A percentile compares a stretch with the other conserved stretches of the same genome.
Evolutionary conservation across 1,284 basidiomycete species (phyloP).

Genomic region (Austropuccinia psidii): DNA sequence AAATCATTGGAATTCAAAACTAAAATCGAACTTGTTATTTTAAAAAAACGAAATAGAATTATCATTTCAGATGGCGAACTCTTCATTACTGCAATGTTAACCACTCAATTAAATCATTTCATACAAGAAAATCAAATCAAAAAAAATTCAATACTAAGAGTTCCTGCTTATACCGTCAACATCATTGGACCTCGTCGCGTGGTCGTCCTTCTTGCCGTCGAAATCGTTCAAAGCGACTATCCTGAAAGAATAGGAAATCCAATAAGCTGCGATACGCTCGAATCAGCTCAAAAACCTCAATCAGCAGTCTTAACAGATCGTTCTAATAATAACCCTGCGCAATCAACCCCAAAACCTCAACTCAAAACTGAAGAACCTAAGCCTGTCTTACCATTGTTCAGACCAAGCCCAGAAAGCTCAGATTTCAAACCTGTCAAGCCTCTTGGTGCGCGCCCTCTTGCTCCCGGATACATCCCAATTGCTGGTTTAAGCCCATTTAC

Average conservation of each 20-base stretch:
- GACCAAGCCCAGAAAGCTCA: conserved; percentile 42
- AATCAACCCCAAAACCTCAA: conserved; percentile 41
- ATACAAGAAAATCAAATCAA: conserved; percentile 63
- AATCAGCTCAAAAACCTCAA: conserved; percentile 38
- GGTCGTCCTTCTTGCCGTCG: conserved; percentile 72
- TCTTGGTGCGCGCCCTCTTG: conserved; percentile 38
- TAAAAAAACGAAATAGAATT: conserved; percentile 45
- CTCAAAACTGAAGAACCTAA: conserved; percentile 41
- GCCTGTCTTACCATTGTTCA: conserved; percentile 39
- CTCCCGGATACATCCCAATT: conserved; percentile 65
- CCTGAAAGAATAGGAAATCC: conserved; percentile 71
- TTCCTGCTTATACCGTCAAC: conserved; percentile 75
- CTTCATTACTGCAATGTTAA: conserved; percentile 88
- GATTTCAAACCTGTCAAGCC: conserved; percentile 43
- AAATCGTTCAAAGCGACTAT: conserved; percentile 53
- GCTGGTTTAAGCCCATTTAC: conserved; percentile 93
- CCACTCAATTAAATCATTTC: conserved; percentile 76
- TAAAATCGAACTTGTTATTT: not conserved
- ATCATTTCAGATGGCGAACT: conserved; percentile 63
- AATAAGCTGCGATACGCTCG: conserved; percentile 50
- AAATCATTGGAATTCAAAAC: not conserved
- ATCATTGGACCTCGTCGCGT: conserved; percentile 60
- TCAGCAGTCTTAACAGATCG: conserved; percentile 40
- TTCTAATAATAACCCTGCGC: conserved; percentile 42
- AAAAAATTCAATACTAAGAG: conserved; percentile 64